Conservation (phyloP, 352 stramenopile species). For the Phytophthora melonis region DNA sequence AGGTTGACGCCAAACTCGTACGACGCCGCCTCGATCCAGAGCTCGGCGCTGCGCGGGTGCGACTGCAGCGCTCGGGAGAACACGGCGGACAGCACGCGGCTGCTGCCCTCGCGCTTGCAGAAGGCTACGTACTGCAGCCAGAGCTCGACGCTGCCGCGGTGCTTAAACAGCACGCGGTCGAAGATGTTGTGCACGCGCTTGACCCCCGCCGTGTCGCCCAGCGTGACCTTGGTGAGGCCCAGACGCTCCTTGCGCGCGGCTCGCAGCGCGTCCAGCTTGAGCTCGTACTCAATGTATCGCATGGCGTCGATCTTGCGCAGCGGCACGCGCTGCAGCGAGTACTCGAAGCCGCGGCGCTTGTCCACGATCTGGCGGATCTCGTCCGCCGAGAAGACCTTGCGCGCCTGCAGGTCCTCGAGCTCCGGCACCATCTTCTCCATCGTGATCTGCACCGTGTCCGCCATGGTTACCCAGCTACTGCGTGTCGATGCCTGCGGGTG, state of each 20-base stretch:
- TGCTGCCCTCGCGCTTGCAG: slow-evolving; percentile 77
- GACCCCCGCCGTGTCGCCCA: slow-evolving; percentile 78
- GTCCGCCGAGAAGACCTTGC: slow-evolving; percentile 85
- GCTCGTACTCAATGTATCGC: slow-evolving; percentile 95
- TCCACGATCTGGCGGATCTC: slow-evolving; percentile 94
- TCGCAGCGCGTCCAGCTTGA: slow-evolving; percentile 92
- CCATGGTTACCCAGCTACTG: slow-evolving; percentile 62
- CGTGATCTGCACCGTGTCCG: slow-evolving; percentile 93
- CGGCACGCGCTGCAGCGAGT: slow-evolving; percentile 89
- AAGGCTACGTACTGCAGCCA: slow-evolving; percentile 94
- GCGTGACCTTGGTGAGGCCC: slow-evolving; percentile 69
- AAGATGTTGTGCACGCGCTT: slow-evolving; percentile 89
- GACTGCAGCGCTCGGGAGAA: slow-evolving; percentile 90
- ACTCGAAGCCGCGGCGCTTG: slow-evolving; percentile 92
- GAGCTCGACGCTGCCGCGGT: slow-evolving; percentile 88
- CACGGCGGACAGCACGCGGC: slow-evolving; percentile 76
- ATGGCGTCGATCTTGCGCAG: slow-evolving; percentile 93
- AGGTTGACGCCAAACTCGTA: slow-evolving; percentile 91
- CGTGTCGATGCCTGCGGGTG: neutral
- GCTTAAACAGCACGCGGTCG: slow-evolving; percentile 88
- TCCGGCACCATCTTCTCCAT: slow-evolving; percentile 96
- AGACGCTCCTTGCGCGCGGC: slow-evolving; percentile 83
- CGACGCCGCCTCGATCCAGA: slow-evolving; percentile 93
- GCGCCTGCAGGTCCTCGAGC: slow-evolving; percentile 92
- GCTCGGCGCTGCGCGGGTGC: slow-evolving; percentile 83